Conservation (phyloP, 78 protist genomes). For the Chrysochromulina tobinii region DNA sequence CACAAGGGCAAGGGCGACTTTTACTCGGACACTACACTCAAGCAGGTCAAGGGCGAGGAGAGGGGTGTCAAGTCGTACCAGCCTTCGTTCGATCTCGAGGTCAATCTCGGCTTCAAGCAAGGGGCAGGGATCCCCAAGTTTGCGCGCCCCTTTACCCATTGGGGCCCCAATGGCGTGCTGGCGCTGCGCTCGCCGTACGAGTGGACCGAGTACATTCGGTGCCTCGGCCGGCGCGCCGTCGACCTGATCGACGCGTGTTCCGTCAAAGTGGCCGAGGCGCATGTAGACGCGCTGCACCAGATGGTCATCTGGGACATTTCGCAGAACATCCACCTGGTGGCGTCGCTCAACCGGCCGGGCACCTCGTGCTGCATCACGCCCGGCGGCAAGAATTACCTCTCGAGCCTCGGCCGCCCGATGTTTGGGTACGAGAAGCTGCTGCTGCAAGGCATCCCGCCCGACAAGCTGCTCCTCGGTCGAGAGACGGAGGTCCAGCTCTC, state of each 20-base stretch:
- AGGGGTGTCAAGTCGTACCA: too few relatives aligned
- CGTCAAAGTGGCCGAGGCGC: background rate
- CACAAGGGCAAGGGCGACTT: too few relatives aligned
- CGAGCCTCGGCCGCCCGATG: background rate
- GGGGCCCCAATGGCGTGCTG: background rate
- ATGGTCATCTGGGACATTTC: background rate
- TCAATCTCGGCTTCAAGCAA: too few relatives aligned
- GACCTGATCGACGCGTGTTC: background rate
- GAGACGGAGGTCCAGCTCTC: conserved; percentile 8
- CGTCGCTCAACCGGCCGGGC: background rate
- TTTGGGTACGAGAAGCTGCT: background rate
- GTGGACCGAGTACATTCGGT: background rate
- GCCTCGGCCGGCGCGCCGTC: background rate
- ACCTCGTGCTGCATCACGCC: background rate
- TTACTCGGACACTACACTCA: too few relatives aligned
- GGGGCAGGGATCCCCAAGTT: too few relatives aligned
- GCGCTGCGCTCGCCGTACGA: background rate
- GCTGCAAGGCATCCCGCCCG: background rate
- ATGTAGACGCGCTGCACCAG: background rate
- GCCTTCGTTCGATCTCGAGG: too few relatives aligned
- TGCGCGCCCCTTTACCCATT: background rate
- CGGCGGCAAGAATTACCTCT: background rate
- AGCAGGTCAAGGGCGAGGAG: too few relatives aligned
- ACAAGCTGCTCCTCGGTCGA: background rate
- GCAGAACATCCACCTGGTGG: background rate